Evolutionary conservation across 2,329 filamentous ascomycete species (phyloP).

Genomic region (Blumeria graminis): DNA sequence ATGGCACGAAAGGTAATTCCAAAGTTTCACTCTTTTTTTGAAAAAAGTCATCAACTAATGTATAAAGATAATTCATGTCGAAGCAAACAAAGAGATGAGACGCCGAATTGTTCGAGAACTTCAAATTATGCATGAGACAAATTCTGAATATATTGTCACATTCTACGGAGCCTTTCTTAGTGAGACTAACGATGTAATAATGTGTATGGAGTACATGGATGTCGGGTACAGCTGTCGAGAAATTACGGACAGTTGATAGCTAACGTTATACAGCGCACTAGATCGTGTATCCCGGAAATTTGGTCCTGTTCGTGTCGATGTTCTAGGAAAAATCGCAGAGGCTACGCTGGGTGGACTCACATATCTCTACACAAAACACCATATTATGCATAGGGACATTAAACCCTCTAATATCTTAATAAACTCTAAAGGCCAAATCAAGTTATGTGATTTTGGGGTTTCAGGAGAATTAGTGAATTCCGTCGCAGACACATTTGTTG

Average conservation of each 20-base stretch:
- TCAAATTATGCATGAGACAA: slow-evolving; percentile 95
- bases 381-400: slow-evolving; percentile 98
- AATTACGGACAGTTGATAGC: too few relatives aligned
- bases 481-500: slow-evolving; percentile 92
- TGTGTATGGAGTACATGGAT: slow-evolving; percentile 99
- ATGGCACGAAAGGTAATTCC: slow-evolving; percentile 82
- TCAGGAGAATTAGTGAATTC: slow-evolving; percentile 95
- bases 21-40: not conserved
- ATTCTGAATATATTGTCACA: slow-evolving; percentile 87
- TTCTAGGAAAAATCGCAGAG: slow-evolving; percentile 92
- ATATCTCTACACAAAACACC: slow-evolving; percentile 84
- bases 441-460: slow-evolving; percentile 97
- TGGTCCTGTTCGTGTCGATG: slow-evolving; percentile 83
- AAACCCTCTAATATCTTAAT: slow-evolving; percentile 95
- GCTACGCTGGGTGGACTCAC: slow-evolving; percentile 80
- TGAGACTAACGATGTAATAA: slow-evolving; percentile 88
- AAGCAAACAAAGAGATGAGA: slow-evolving; percentile 89
- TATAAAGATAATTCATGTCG: slow-evolving; percentile 75
- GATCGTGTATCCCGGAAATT: slow-evolving; percentile 89
- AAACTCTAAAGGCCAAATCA: slow-evolving; percentile 84
- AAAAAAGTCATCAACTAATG: not conserved
- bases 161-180: slow-evolving; percentile 97
- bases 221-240: slow-evolving; percentile 41
- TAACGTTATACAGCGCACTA: slow-evolving; percentile 39
- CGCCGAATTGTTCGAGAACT: slow-evolving; percentile 93